Percentiles rank a stretch among this genome's conserved stretches.
Evolutionary conservation across 176 grass and related monocot species (phyloP).

Genomic region (Cymbopogon citratus): DNA sequence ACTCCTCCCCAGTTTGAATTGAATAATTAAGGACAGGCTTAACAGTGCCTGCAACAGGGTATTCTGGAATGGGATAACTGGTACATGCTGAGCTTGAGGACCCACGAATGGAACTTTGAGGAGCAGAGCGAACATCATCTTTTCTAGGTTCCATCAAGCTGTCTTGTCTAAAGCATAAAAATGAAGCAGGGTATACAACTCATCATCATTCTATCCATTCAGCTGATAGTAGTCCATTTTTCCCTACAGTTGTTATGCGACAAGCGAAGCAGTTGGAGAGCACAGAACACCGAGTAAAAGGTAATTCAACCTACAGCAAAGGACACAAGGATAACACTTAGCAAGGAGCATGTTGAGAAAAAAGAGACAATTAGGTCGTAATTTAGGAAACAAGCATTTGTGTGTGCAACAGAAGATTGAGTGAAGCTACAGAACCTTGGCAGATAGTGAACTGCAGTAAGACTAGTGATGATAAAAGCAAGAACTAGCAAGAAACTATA

Average conservation of each 20-base stretch:
- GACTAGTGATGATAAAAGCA: not conserved
- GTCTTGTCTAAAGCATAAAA: not conserved
- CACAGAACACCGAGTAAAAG: not conserved
- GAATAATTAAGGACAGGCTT: slow-evolving; percentile 93
- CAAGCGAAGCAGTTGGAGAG: not conserved
- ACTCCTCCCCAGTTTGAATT: slow-evolving; percentile 96
- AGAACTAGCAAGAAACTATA: not conserved
- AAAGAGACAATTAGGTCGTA: not conserved
- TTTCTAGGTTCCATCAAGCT: slow-evolving; percentile 50
- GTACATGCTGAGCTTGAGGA: slow-evolving; percentile 28
- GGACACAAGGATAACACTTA: not conserved
- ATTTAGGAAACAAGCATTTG: slow-evolving; percentile 4
- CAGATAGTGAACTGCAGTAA: not conserved
- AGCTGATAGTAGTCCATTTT: not conserved
- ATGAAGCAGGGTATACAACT: not conserved
- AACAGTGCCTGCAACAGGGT: slow-evolving; percentile 15
- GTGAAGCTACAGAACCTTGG: not conserved
- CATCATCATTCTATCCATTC: not conserved
- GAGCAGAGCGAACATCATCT: slow-evolving; percentile 30
- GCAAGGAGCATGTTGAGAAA: not conserved
- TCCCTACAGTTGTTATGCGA: not conserved
- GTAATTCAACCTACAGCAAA: slow-evolving; percentile 26
- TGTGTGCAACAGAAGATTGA: not conserved
- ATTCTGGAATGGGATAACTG: slow-evolving; percentile 37
- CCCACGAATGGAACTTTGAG: slow-evolving; percentile 30